phyloP scores from a whole-genome alignment of 176 grass and related monocot genomes.

The Aegilops sharonensis region DNA sequence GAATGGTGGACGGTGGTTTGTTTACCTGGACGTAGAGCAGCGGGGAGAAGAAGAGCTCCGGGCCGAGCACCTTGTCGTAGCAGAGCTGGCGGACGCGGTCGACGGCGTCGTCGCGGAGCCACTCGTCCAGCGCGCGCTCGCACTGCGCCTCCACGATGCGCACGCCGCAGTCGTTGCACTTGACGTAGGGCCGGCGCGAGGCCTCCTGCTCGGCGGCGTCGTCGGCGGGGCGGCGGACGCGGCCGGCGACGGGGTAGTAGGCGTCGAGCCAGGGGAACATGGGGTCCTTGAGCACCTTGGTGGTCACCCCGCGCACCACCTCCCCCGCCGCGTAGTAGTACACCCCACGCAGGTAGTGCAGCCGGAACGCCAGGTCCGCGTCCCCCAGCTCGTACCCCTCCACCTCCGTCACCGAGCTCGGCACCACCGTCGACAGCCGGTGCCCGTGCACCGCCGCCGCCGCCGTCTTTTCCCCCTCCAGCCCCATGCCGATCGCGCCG shows the following conservation, averaged over 20 bases:
- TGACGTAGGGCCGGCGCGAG: slow-evolving; percentile 50
- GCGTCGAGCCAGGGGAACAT: slow-evolving; percentile 82
- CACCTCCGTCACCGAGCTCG: slow-evolving; percentile 71
- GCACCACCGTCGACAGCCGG: slow-evolving; percentile 81
- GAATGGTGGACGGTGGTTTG: background rate
- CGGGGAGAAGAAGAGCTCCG: slow-evolving; percentile 82
- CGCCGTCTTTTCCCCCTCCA: slow-evolving; percentile 3
- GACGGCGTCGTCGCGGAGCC: slow-evolving; percentile 43
- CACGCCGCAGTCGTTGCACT: slow-evolving; percentile 95
- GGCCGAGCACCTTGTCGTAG: slow-evolving; percentile 80
- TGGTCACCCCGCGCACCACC: slow-evolving; percentile 18
- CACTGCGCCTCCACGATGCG: slow-evolving; percentile 85
- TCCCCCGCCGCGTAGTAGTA: slow-evolving; percentile 70
- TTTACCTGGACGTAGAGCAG: slow-evolving; percentile 81
- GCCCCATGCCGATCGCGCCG: slow-evolving; percentile 34
- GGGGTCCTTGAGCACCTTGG: slow-evolving; percentile 63
- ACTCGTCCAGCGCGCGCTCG: slow-evolving; percentile 46
- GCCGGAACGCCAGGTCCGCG: slow-evolving; percentile 64
- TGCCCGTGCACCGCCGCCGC: slow-evolving; percentile 49
- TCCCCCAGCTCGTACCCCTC: slow-evolving; percentile 47
- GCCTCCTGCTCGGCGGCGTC: background rate
- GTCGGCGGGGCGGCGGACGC: slow-evolving; percentile 48
- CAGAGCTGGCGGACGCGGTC: slow-evolving; percentile 44
- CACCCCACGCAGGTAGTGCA: slow-evolving; percentile 73
- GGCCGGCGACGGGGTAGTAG: slow-evolving; percentile 58